Conservation (phyloP, 495 filamentous ascomycete genomes). For the Tuber brumale region DNA sequence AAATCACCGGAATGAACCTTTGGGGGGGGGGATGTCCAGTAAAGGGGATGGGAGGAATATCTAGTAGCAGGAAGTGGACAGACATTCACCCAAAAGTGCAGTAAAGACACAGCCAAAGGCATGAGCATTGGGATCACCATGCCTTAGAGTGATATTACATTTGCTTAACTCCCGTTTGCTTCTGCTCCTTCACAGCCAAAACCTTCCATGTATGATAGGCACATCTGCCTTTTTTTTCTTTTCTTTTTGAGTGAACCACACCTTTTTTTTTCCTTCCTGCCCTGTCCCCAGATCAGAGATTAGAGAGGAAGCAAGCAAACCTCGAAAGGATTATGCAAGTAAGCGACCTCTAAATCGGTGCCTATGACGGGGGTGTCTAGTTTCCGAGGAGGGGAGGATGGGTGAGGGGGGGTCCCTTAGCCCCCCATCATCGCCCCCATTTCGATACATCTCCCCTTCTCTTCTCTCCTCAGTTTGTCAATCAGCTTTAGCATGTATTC, state of each 20-base stretch:
- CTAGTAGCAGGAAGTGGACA: conserved; percentile 5
- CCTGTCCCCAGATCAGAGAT: conserved; percentile 11
- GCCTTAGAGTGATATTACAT: neutral
- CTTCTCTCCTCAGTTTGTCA: conserved; percentile 1
- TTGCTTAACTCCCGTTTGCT: conserved; percentile 1
- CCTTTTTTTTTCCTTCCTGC: conserved; percentile 14
- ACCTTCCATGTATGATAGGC: neutral
- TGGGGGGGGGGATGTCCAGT: neutral
- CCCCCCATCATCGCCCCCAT: neutral
- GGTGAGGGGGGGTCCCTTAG: conserved; percentile 13
- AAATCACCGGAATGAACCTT: neutral
- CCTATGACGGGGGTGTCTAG: neutral
- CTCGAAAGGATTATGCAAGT: conserved; percentile 32
- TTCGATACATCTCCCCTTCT: neutral
- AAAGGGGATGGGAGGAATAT: conserved; percentile 1
- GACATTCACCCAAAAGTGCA: conserved; percentile 3
- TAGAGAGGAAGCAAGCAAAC: conserved; percentile 10
- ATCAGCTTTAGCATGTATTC: conserved; percentile 13
- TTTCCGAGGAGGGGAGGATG: neutral
- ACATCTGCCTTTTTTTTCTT: conserved; percentile 7
- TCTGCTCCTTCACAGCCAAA: neutral
- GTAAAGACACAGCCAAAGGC: conserved; percentile 14
- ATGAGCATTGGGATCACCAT: conserved; percentile 5
- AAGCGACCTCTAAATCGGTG: conserved; percentile 27
- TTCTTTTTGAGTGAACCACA: conserved; percentile 13